Percentiles rank a stretch among this genome's conserved stretches.
Conservation (phyloP, 2,329 filamentous ascomycete species). For the Lomentospora prolificans region DNA sequence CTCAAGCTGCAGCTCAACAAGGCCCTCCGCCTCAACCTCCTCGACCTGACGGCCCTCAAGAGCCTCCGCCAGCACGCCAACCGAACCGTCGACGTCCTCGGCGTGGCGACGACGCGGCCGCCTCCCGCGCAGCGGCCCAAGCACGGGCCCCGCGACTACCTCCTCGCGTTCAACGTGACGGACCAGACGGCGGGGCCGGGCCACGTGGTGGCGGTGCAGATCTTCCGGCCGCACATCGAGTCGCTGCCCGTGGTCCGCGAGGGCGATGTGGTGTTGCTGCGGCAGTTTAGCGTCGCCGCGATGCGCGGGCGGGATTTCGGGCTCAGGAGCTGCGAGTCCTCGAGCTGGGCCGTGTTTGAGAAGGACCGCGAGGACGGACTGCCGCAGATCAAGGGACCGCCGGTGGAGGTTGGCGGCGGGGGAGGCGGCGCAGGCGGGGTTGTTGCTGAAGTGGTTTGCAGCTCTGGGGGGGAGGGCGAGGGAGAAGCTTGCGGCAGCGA, state of each 20-base stretch:
- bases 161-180: slow-evolving; percentile 46
- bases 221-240: slow-evolving; percentile 49
- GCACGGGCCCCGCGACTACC: slow-evolving; percentile 47
- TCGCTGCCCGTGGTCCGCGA: slow-evolving; percentile 43
- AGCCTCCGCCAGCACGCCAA: slow-evolving; percentile 38
- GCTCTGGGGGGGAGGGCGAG: slow-evolving; percentile 35
- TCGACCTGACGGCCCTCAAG: slow-evolving; percentile 43
- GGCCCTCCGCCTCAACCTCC: slow-evolving; percentile 36
- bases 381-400: slow-evolving; percentile 48
- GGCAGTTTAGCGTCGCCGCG: slow-evolving; percentile 43
- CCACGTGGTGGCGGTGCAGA: slow-evolving; percentile 41
- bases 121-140: slow-evolving; percentile 44
- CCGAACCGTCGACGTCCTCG: slow-evolving; percentile 43
- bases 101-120: slow-evolving; percentile 41
- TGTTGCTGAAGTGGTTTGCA: slow-evolving; percentile 39
- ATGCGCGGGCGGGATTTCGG: slow-evolving; percentile 46
- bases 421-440: slow-evolving; percentile 38
- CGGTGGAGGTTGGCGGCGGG: slow-evolving; percentile 43
- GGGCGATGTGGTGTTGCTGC: slow-evolving; percentile 50
- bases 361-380: slow-evolving; percentile 25
- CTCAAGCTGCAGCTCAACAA: slow-evolving; percentile 37
- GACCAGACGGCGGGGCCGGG: slow-evolving; percentile 44
- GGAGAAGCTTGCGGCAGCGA: slow-evolving; percentile 39
- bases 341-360: slow-evolving; percentile 54
- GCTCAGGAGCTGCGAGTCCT: slow-evolving; percentile 42